Percentiles rank a stretch among this genome's conserved stretches.
Evolutionary conservation across 768 basidiomycete genomes (phyloP).

Genomic region (Pluteus cervinus): DNA sequence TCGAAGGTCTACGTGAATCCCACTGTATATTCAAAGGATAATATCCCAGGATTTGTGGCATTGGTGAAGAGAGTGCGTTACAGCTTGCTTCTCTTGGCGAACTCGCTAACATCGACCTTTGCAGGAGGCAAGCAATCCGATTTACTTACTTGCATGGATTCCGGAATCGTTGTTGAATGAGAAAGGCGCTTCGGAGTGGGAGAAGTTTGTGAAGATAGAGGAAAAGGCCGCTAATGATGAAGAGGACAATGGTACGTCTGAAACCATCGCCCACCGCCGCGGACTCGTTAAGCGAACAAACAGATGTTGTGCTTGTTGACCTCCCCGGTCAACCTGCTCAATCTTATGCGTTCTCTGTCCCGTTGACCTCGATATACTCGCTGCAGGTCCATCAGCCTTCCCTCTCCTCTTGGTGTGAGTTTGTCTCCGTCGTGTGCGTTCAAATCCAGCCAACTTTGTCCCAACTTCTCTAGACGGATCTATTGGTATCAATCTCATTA

Average conservation of each 20-base stretch:
- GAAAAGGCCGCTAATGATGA: conserved; percentile 52
- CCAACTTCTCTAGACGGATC: conserved; percentile 59
- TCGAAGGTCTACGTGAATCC: conserved; percentile 96
- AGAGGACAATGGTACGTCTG: conserved; percentile 63
- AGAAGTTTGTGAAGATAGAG: conserved; percentile 85
- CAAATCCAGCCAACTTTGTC: conserved; percentile 6
- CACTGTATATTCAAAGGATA: conserved; percentile 85
- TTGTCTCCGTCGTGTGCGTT: conserved; percentile 12
- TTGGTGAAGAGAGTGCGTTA: conserved; percentile 79
- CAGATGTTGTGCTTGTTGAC: conserved; percentile 83
- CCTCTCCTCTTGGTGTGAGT: conserved; percentile 74
- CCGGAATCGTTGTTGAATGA: conserved; percentile 82
- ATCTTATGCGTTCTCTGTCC: conserved; percentile 94
- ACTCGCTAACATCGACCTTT: conserved; percentile 4
- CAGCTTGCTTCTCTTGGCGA: too few relatives aligned
- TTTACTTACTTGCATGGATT: conserved; percentile 87
- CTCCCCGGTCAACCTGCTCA: conserved; percentile 79
- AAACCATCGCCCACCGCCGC: conserved; percentile 4
- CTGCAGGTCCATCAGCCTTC: conserved; percentile 81
- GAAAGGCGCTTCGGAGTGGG: conserved; percentile 79
- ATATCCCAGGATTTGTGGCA: conserved; percentile 89
- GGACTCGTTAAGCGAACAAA: background rate
- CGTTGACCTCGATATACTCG: conserved; percentile 84
- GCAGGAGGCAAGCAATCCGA: conserved; percentile 71
- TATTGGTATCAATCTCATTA: conserved; percentile 83